Percentiles rank a stretch among this genome's conserved stretches.
phyloP scores from a whole-genome alignment of 2,329 filamentous ascomycete species.

The Colletotrichum lupini region DNA sequence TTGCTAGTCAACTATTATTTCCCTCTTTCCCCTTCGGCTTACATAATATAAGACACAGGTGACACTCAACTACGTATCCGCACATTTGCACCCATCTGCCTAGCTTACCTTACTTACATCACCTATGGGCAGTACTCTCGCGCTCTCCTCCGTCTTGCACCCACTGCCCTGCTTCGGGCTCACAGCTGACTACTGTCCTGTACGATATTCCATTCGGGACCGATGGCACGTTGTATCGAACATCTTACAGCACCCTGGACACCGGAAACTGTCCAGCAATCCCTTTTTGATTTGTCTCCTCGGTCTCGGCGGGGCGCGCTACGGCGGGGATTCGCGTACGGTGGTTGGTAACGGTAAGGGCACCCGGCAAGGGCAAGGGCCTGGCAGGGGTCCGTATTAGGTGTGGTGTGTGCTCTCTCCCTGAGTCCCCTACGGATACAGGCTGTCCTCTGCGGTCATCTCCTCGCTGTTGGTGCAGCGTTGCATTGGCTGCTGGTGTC shows the following conservation, averaged over 20 bases:
- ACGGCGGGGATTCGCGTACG: background rate
- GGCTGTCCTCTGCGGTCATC: no score
- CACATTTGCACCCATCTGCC: no score
- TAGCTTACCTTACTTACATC: no score
- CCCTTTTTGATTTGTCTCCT: conserved; percentile 4
- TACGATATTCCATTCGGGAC: background rate
- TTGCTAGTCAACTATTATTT: no score
- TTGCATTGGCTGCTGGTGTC: background rate
- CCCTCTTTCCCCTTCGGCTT: no score
- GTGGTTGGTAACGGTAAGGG: background rate
- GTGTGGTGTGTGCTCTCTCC: background rate
- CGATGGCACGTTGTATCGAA: background rate
- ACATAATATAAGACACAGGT: no score
- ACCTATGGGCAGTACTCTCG: background rate
- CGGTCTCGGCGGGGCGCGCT: conserved; percentile 1
- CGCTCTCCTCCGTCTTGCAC: background rate
- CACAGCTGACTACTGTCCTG: background rate
- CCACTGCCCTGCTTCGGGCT: background rate
- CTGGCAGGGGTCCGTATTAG: background rate
- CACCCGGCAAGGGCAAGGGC: background rate
- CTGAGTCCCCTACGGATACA: background rate
- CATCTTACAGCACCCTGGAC: background rate
- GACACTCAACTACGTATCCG: no score
- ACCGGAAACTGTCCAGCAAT: background rate
- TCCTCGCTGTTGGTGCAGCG: background rate